phyloP scores from a whole-genome alignment of 2,329 filamentous ascomycete species.

The Fusarium dimerum region DNA sequence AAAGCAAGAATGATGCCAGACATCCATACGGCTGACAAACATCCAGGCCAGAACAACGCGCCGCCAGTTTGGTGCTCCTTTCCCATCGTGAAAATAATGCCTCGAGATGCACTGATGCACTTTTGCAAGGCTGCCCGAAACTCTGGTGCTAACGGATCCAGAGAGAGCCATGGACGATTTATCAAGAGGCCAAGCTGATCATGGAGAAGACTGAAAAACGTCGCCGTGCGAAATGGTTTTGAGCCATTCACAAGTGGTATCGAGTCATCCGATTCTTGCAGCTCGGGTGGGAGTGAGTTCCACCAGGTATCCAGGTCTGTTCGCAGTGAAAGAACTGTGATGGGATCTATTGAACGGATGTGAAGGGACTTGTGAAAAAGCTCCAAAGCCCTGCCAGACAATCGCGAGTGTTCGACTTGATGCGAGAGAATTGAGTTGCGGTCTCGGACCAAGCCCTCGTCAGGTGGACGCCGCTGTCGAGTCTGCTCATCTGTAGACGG shows the following conservation, averaged over 20 bases:
- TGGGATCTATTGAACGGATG: not conserved
- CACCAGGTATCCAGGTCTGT: constrained; percentile 3
- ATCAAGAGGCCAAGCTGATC: constrained; percentile 36
- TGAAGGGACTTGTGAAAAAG: constrained; percentile 1
- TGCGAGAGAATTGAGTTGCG: not conserved
- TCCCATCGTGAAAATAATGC: constrained; percentile 28
- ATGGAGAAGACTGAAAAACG: constrained; percentile 31
- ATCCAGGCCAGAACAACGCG: constrained; percentile 35
- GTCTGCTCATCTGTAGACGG: not conserved
- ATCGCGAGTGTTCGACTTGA: not conserved
- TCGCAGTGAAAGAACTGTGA: constrained; percentile 12
- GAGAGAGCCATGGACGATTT: constrained; percentile 37
- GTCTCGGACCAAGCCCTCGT: not conserved
- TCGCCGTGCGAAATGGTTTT: too few species aligned
- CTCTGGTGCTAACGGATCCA: constrained; percentile 24
- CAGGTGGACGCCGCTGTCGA: not conserved
- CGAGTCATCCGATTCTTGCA: too few species aligned
- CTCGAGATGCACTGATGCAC: constrained; percentile 29
- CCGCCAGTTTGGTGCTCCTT: constrained; percentile 5
- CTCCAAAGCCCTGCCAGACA: constrained; percentile 2
- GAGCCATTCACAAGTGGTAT: too few species aligned
- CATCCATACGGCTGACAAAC: constrained; percentile 39
- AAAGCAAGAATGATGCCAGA: constrained; percentile 38
- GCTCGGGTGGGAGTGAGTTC: too few species aligned
- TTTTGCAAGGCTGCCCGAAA: constrained; percentile 35